Evolutionary conservation across 371 early-diverging fungal species (phyloP), one percentile per base, ranked within the genome.

Genomic region (Mucor lusitanicus): DNA sequence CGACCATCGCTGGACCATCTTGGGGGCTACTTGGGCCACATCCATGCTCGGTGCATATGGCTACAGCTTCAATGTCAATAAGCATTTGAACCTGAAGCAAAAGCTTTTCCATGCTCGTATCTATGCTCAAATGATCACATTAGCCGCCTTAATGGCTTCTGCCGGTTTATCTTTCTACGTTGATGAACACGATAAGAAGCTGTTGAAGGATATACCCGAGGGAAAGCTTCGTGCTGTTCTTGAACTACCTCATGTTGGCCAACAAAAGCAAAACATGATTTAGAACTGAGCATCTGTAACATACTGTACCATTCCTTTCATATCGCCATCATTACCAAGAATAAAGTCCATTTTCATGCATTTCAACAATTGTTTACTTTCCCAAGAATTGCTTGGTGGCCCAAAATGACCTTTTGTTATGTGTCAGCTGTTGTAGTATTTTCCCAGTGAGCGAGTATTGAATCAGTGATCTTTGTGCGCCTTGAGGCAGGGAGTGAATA

Each of bases 211-310:
- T 35, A 57, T 58, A 12, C 46, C 57, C 27, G 48, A 65, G n/a
- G 56, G 65, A 17, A 58, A 58, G 27, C 48, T 65, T 21, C 59
- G 65, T 17, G 65, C 65, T 57, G 33, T 65, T 21, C 58, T 65
- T 21, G 65, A 65, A 8, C 35, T 65, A 15, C 65, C 65, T 33
- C 33, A 32, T 62, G 53, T 25, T 17, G 39, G 32, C 6, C 63
- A 63, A 54, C 17, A 23, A 35, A 63, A 55, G 40, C 25, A 54
- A 54, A 9, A 23, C 35, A 53, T 54, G 1, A 35, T 63, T 39
- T 55, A 63, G 54, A 19, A 46, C 8, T 19, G 19, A 21, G 0
- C 46, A 46, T 46, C 5, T 46, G 23, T 21, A 46, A 21, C 21
- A 46, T 46, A 46, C n/a, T n/a, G n/a, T n/a, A 46, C 21, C n/a